A percentile compares a stretch with the other conserved stretches of the same genome.
Evolutionary conservation across 495 filamentous ascomycete species (phyloP).

Genomic region (Eremomyces bilateralis): DNA sequence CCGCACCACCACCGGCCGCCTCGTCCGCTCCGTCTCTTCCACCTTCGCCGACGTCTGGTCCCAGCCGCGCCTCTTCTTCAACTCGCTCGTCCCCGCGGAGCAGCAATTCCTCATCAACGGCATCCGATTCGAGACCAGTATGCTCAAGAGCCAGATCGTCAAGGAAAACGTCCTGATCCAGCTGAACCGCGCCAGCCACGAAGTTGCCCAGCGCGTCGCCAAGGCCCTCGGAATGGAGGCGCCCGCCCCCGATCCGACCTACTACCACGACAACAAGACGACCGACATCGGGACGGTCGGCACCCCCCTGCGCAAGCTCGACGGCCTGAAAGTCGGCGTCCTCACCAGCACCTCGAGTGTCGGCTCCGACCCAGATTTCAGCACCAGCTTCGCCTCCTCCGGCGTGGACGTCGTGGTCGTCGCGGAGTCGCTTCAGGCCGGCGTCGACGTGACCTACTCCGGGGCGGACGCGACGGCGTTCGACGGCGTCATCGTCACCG

Average conservation of each 20-base stretch:
- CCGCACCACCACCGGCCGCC: conserved; percentile 28
- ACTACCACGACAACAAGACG: conserved; percentile 52
- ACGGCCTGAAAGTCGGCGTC: conserved; percentile 44
- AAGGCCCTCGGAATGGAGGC: conserved; percentile 28
- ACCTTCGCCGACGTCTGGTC: conserved; percentile 56
- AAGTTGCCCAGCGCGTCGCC: conserved; percentile 45
- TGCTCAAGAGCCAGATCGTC: conserved; percentile 33
- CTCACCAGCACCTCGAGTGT: conserved; percentile 23
- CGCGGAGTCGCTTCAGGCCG: conserved; percentile 32
- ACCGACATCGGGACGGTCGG: conserved; percentile 37
- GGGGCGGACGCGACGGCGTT: conserved; percentile 48
- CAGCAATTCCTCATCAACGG: conserved; percentile 63
- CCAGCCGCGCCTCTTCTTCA: conserved; percentile 56
- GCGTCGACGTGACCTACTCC: conserved; percentile 48
- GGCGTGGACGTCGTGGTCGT: conserved; percentile 36
- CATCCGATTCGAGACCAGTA: conserved; percentile 49
- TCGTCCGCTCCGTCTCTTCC: conserved; percentile 35
- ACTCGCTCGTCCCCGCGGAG: conserved; percentile 46
- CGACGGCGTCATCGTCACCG: conserved; percentile 42
- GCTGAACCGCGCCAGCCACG: conserved; percentile 48
- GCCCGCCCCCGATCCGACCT: conserved; percentile 31
- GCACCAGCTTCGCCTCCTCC: conserved; percentile 15
- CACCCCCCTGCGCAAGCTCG: conserved; percentile 33
- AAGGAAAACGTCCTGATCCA: conserved; percentile 43
- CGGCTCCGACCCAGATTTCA: conserved; percentile 1